Conservation (phyloP, 148 eudicot genomes). For the Rhododendron williamsianum region DNA sequence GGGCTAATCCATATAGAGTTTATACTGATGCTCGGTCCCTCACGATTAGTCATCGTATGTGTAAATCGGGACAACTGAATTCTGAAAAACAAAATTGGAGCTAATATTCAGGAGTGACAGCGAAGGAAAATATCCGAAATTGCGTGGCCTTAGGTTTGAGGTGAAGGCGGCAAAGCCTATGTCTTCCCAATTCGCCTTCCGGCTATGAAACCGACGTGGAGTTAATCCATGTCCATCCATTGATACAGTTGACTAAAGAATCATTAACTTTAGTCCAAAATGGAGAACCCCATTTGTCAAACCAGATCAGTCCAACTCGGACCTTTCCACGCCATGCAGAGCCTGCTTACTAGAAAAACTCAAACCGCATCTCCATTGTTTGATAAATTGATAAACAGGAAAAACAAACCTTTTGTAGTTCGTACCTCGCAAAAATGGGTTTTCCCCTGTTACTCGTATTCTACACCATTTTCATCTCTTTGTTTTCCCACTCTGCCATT, state of each 20-base stretch:
- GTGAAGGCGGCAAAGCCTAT: no score
- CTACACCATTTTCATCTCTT: neutral
- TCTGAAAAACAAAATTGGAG: no score
- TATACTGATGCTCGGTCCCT: no score
- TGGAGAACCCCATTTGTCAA: conserved; percentile 1
- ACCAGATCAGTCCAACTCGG: neutral
- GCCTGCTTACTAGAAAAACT: neutral
- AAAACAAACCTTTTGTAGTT: neutral
- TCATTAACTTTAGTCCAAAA: neutral
- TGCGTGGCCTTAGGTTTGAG: no score
- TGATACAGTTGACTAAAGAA: neutral
- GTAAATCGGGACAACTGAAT: no score
- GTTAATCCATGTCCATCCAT: neutral
- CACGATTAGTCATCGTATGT: no score
- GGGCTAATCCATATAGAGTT: no score
- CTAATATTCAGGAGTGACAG: no score
- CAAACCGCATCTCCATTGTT: neutral
- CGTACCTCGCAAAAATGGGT: neutral
- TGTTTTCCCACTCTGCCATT: neutral
- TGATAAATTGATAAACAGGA: neutral
- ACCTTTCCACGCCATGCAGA: neutral
- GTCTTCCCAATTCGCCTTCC: no score
- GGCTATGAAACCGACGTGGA: neutral
- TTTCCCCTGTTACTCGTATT: neutral
- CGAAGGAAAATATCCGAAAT: no score